A percentile compares a stretch with the other conserved stretches of the same genome.
phyloP scores from a whole-genome alignment of 129 eudicot species.

The Lonicera japonica region DNA sequence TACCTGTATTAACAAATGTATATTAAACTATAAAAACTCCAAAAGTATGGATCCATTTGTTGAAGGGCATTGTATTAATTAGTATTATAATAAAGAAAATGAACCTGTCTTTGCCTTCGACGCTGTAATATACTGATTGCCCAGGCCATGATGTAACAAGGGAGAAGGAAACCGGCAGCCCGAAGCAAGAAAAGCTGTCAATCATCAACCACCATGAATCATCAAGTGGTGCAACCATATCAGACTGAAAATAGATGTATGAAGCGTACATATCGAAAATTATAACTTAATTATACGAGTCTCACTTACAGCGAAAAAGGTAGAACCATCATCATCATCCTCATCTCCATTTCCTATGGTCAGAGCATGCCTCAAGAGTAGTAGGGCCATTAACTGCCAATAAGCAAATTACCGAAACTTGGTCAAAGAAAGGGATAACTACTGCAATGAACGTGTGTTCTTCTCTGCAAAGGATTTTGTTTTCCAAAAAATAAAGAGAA shows the following conservation, averaged over 20 bases:
- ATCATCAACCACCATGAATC: slow-evolving; percentile 8
- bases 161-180: slow-evolving; percentile 85
- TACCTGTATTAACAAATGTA: too few species aligned
- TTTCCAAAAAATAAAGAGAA: background rate
- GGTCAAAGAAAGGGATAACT: background rate
- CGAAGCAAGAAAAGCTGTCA: slow-evolving; percentile 69
- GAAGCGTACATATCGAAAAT: background rate
- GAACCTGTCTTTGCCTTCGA: slow-evolving; percentile 78
- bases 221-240: slow-evolving; percentile 2
- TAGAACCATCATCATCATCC: slow-evolving; percentile 37
- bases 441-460: background rate
- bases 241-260: background rate
- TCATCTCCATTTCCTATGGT: slow-evolving; percentile 47
- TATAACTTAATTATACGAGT: background rate
- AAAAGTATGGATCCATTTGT: background rate
- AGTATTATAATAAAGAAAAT: too few species aligned
- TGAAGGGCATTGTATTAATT: background rate
- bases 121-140: slow-evolving; percentile 70
- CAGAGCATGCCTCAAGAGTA: slow-evolving; percentile 68
- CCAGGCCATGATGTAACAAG: slow-evolving; percentile 87
- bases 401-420: background rate
- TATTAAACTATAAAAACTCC: too few species aligned
- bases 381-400: slow-evolving; percentile 69
- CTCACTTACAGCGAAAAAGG: slow-evolving; percentile 62
- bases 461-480: too few species aligned